Evolutionary conservation across 1,284 basidiomycete species (phyloP).

Genomic region (Sparassis latifolia): DNA sequence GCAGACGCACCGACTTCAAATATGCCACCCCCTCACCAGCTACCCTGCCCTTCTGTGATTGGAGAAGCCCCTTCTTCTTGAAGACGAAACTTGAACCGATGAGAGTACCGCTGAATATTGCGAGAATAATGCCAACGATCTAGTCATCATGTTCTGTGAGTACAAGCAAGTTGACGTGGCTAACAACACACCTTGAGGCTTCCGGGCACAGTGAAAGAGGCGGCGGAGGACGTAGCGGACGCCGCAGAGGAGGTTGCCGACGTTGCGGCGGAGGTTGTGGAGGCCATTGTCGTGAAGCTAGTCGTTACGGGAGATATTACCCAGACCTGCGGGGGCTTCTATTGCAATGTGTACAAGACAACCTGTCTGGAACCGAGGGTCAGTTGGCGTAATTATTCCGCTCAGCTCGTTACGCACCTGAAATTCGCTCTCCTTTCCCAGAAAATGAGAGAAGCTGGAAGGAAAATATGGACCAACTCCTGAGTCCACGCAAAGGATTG

Average conservation of each 20-base stretch:
- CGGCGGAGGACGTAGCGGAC: conserved; percentile 25
- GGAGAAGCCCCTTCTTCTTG: conserved; percentile 90
- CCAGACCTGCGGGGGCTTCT: not conserved
- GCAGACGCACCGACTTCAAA: conserved; percentile 73
- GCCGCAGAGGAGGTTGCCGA: conserved; percentile 22
- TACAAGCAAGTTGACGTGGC: not conserved
- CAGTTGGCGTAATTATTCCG: no score
- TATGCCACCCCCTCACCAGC: conserved; percentile 94
- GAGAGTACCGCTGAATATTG: conserved; percentile 78
- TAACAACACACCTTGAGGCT: conserved; percentile 34
- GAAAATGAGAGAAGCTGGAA: no score
- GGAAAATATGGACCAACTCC: no score
- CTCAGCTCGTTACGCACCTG: no score
- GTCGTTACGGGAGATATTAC: conserved; percentile 2
- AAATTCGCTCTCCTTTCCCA: no score
- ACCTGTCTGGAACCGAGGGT: no score
- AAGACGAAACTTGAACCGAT: conserved; percentile 93
- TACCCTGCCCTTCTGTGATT: conserved; percentile 59
- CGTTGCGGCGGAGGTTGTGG: conserved; percentile 28
- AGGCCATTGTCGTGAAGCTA: conserved; percentile 26
- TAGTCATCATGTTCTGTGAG: conserved; percentile 21
- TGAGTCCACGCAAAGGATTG: no score
- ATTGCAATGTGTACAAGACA: no score
- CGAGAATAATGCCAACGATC: conserved; percentile 77
- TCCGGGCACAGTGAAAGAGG: conserved; percentile 29